Evolutionary conservation across 2,329 filamentous ascomycete genomes (phyloP), one percentile per base, ranked within the genome.

Genomic region (Trichoderma atroviride): DNA sequence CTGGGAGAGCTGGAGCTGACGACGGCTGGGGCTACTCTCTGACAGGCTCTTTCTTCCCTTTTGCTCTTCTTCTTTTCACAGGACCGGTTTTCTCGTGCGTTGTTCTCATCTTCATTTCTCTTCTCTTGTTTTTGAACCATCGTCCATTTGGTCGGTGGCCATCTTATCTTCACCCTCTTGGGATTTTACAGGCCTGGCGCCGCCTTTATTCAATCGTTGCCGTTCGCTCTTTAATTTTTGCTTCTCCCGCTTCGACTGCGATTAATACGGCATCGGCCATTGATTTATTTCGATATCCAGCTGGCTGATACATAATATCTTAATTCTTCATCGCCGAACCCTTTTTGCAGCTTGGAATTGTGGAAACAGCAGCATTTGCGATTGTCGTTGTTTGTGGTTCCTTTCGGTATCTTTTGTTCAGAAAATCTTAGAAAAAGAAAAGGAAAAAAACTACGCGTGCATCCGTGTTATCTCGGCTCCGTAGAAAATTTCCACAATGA

Each of bases 361-460:
- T 5, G 61, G 68, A 71, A 71, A 74, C 71, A 71, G 75, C 75
- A 75, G 75, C 74, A 75, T 74, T 74, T 75, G 75, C 75, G 75
- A 67, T 57, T 63, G 47, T 69, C 52, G 47, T 55, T 63, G 50
- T 63, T 47, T 56, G 22, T 16, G 50, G 31, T 31, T 24, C 27
- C 19, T 35, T 57, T 53, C 37, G 14, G 9, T 29, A 19, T 66
- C 31, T 13, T 66, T 29, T 31, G 22, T 50, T 47, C 37, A 40
- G n/a, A 27, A 31, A n/a, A 11, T 55, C 56, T 52, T 52, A 16
- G n/a, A 22, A 11, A 43, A 16, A 1, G 13, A 60, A 47, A 29
- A 40, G 16, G 27, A 33, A 56, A 33, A 10, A 55, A 56, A 16
- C 33, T 31, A 40, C 47, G 47, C 40, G 47, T 57, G 55, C 10